phyloP scores from a whole-genome alignment of 768 basidiomycete species.

The Trametes punicea region DNA sequence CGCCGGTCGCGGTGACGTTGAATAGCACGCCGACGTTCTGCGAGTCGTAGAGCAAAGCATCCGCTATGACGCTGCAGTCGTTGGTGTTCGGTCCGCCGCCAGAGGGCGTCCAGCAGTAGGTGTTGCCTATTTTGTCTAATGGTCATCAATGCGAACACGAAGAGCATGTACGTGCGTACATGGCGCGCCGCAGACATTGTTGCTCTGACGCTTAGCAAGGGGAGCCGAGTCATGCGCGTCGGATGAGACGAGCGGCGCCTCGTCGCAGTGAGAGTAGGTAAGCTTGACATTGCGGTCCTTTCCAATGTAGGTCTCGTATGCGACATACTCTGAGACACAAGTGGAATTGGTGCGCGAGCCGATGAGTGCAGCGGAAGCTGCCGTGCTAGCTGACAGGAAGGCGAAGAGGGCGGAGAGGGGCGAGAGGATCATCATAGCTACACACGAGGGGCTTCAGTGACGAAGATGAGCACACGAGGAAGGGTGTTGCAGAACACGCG shows the following conservation, averaged over 20 bases:
- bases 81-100: slow-evolving; percentile 47
- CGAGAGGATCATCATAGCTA: background rate
- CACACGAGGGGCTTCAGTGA: background rate
- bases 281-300: slow-evolving; percentile 42
- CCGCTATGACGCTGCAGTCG: slow-evolving; percentile 48
- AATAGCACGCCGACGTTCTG: slow-evolving; percentile 39
- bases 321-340: slow-evolving; percentile 1
- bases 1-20: slow-evolving; percentile 8
- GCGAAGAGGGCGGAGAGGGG: background rate
- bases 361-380: slow-evolving; percentile 5
- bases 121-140: slow-evolving; percentile 24
- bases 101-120: slow-evolving; percentile 44
- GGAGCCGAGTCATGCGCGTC: background rate
- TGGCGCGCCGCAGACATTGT: slow-evolving; percentile 37
- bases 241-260: slow-evolving; percentile 2
- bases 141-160: background rate
- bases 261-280: slow-evolving; percentile 33
- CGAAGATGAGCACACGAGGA: background rate
- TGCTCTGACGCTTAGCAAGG: slow-evolving; percentile 27
- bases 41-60: slow-evolving; percentile 45
- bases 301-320: slow-evolving; percentile 36
- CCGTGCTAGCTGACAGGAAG: background rate
- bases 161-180: slow-evolving; percentile 30
- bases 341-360: background rate
- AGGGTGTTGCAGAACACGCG: background rate